Evolutionary conservation across 2,329 filamentous ascomycete species (phyloP).

Genomic region (Hyphodiscus sp.): DNA sequence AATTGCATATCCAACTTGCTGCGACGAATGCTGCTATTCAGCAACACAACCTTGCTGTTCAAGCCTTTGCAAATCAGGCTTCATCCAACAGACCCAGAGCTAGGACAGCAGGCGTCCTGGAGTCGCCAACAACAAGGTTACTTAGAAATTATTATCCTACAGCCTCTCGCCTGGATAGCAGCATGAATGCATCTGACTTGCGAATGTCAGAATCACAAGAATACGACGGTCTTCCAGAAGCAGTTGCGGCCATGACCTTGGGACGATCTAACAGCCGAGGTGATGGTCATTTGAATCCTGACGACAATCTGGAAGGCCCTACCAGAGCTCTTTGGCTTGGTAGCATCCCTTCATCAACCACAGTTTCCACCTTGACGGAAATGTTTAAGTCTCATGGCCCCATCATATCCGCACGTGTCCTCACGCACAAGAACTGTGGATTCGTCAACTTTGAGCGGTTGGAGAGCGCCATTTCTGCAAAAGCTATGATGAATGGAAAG

Average conservation of each 20-base stretch:
- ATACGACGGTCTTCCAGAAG: slow-evolving; percentile 73
- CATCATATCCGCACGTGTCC: slow-evolving; percentile 83
- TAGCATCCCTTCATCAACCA: slow-evolving; percentile 94
- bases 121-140: slow-evolving; percentile 43
- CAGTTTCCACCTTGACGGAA: slow-evolving; percentile 85
- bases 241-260: slow-evolving; percentile 75
- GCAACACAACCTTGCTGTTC: slow-evolving; percentile 87
- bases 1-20: slow-evolving; percentile 55
- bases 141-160: slow-evolving; percentile 70
- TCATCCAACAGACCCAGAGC: slow-evolving; percentile 78
- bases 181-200: slow-evolving; percentile 69
- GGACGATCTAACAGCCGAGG: slow-evolving; percentile 59
- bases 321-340: slow-evolving; percentile 95
- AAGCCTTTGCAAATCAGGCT: slow-evolving; percentile 83
- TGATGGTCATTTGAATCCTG: slow-evolving; percentile 60
- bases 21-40: slow-evolving; percentile 68
- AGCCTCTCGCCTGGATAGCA: slow-evolving; percentile 68
- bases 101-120: slow-evolving; percentile 84
- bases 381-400: slow-evolving; percentile 93
- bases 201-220: slow-evolving; percentile 68
- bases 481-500: slow-evolving; percentile 84
- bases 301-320: slow-evolving; percentile 83
- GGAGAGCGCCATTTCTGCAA: slow-evolving; percentile 86
- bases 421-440: slow-evolving; percentile 98
- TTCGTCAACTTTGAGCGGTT: slow-evolving; percentile 96